A percentile compares a stretch with the other conserved stretches of the same genome.
Evolutionary conservation across 441 rosid species (phyloP).

Genomic region (Pelargonium myrrhifolium): DNA sequence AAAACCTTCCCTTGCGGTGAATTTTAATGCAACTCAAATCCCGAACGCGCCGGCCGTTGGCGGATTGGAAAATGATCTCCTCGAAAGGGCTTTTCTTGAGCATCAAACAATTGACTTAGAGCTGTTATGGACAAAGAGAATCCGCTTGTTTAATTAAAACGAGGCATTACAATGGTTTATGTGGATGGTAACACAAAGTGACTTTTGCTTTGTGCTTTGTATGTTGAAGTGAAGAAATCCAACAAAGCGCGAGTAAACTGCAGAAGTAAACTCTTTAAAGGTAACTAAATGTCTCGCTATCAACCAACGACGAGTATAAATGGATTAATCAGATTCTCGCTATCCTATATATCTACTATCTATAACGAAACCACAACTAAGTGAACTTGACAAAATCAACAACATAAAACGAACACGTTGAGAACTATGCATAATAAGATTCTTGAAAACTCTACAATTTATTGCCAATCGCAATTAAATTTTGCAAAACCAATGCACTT

Average conservation of each 20-base stretch:
- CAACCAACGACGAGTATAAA: too few relatives aligned
- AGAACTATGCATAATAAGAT: too few relatives aligned
- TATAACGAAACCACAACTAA: background rate
- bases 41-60: too few relatives aligned
- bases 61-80: too few relatives aligned
- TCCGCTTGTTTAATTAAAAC: conserved; percentile 18
- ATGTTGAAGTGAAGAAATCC: conserved; percentile 22
- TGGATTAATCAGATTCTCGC: background rate
- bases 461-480: too few relatives aligned
- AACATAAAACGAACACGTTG: too few relatives aligned
- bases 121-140: conserved; percentile 11
- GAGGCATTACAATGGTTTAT: conserved; percentile 20
- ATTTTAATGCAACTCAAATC: too few relatives aligned
- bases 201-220: conserved; percentile 12
- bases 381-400: background rate
- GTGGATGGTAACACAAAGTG: conserved; percentile 11
- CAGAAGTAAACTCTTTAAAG: conserved; percentile 14
- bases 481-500: too few relatives aligned
- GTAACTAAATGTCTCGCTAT: background rate
- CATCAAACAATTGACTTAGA: conserved; percentile 12
- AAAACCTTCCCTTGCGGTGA: too few relatives aligned
- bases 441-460: too few relatives aligned
- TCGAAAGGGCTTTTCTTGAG: background rate
- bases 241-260: conserved; percentile 7
- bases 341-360: background rate